These are phyloP conservation scores for Acacia crassicarpa DNA, from an alignment of 306 rosid species.

Conservation along the genomic window DNA sequence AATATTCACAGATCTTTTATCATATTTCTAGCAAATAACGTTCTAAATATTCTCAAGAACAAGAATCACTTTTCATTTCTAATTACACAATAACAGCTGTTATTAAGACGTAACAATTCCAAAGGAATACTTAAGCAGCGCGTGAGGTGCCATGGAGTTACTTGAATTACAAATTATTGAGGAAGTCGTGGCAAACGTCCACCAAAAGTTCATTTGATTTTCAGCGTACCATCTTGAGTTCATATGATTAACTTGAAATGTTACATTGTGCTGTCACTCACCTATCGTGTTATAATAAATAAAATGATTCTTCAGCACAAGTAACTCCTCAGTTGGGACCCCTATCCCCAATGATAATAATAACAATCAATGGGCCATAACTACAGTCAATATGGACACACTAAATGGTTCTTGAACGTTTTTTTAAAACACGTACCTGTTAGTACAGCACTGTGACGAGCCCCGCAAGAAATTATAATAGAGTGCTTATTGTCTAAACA, in stretches of 20 bases:
- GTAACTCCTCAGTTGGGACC: background rate
- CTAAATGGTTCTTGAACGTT: background rate
- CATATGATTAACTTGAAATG: background rate
- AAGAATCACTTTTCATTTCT: background rate
- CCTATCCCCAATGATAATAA: background rate
- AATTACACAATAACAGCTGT: background rate
- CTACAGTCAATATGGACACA: background rate
- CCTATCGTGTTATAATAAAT: background rate
- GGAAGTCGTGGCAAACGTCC: background rate
- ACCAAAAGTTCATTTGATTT: background rate
- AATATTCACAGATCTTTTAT: background rate
- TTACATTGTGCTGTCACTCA: background rate
- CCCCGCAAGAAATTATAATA: slow-evolving; percentile 70
- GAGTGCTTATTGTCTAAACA: slow-evolving; percentile 58
- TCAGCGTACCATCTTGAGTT: background rate
- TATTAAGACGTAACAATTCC: background rate
- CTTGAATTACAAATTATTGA: background rate
- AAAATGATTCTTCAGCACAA: background rate
- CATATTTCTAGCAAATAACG: background rate
- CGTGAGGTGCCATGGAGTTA: background rate
- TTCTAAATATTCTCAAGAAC: background rate
- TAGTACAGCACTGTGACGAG: slow-evolving; percentile 76
- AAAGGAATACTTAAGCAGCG: background rate
- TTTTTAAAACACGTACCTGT: slow-evolving; percentile 51
- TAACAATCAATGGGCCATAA: background rate